Percentiles rank a stretch among this genome's conserved stretches.
Conservation (phyloP, 2,329 filamentous ascomycete species). For the Pyrenophora teres region DNA sequence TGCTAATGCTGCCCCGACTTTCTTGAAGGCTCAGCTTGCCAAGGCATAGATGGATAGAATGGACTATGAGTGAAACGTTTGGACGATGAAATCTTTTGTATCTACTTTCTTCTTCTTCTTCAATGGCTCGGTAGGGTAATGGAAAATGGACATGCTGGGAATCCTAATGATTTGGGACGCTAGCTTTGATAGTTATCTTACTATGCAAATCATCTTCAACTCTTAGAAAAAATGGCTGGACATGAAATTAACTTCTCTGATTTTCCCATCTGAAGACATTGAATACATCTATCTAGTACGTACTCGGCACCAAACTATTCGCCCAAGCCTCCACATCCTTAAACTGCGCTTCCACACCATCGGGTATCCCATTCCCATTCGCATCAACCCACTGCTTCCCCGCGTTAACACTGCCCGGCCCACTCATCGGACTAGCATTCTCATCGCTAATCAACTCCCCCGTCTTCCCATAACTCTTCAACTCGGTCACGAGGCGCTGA, state of each 20-base stretch:
- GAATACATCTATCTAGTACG: slow-evolving; percentile 16
- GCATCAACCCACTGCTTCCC: slow-evolving; percentile 51
- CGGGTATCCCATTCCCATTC: slow-evolving; percentile 58
- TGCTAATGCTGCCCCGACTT: slow-evolving; percentile 25
- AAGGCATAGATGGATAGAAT: neutral
- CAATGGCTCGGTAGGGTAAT: too few species aligned
- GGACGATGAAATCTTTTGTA: too few species aligned
- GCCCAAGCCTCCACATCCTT: slow-evolving; percentile 57
- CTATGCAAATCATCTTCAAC: too few species aligned
- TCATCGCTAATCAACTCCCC: slow-evolving; percentile 56
- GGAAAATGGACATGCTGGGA: too few species aligned
- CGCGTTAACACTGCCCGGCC: slow-evolving; percentile 47
- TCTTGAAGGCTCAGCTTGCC: slow-evolving; percentile 16
- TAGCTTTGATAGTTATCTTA: too few species aligned
- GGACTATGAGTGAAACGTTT: neutral
- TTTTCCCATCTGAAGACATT: too few species aligned
- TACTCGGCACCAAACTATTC: slow-evolving; percentile 52
- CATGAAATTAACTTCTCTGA: too few species aligned
- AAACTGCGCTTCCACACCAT: slow-evolving; percentile 54
- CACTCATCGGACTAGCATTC: slow-evolving; percentile 48
- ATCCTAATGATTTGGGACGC: too few species aligned
- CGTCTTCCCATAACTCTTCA: slow-evolving; percentile 53
- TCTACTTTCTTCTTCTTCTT: too few species aligned
- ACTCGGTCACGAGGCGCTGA: slow-evolving; percentile 49
- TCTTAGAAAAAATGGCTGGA: too few species aligned